Conservation (phyloP, 2,329 filamentous ascomycete species). For the Penicillium sp. region DNA sequence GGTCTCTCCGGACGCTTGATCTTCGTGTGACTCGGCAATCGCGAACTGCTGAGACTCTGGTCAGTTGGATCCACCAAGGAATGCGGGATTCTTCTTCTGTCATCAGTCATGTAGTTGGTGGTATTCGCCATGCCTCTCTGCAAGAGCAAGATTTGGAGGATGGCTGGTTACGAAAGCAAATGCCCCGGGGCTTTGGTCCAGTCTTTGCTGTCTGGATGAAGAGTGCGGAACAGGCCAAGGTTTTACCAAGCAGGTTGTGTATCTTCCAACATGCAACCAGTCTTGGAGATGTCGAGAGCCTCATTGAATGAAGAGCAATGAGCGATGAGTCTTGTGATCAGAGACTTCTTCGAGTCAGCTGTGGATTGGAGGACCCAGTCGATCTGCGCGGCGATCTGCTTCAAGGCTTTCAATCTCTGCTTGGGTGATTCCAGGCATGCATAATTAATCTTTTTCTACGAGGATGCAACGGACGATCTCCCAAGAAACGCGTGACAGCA, state of each 20-base stretch:
- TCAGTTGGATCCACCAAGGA: conserved; percentile 66
- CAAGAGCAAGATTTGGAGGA: conserved; percentile 74
- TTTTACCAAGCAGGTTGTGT: conserved; percentile 72
- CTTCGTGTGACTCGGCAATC: conserved; percentile 74
- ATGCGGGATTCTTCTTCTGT: background rate
- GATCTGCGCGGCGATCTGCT: background rate
- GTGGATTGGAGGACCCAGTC: background rate
- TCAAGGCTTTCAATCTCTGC: background rate
- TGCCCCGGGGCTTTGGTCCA: conserved; percentile 86
- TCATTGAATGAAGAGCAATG: conserved; percentile 86
- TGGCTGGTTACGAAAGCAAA: conserved; percentile 79
- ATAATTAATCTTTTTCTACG: too few relatives aligned
- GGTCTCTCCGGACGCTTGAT: conserved; percentile 81
- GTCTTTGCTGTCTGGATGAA: conserved; percentile 77
- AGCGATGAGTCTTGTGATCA: background rate
- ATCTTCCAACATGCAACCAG: conserved; percentile 95
- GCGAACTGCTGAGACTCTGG: conserved; percentile 66
- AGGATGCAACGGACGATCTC: too few relatives aligned
- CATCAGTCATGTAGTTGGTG: background rate
- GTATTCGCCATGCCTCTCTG: background rate
- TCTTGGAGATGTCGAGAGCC: conserved; percentile 86
- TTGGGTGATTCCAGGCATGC: too few relatives aligned
- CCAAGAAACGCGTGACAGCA: too few relatives aligned
- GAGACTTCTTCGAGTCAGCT: background rate
- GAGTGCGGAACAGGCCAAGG: conserved; percentile 60